Evolutionary conservation across 805 yeast species (phyloP), one percentile per base, ranked within the genome.

Genomic region (Metschnikowia gelsemii): DNA sequence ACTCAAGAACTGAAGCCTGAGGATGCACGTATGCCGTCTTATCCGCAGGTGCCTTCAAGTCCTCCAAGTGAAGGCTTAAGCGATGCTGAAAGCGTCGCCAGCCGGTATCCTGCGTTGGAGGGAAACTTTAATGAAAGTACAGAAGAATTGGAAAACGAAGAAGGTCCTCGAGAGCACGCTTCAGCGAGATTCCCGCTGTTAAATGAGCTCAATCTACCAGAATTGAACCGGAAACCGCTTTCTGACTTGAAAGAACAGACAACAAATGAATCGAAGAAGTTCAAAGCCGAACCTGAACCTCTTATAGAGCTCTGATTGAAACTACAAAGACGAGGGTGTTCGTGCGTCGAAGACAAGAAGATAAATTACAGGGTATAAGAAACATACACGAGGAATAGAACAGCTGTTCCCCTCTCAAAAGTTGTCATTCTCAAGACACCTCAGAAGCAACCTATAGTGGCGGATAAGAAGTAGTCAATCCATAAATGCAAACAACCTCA

Each of bases 241-340:
- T 19, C 47, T 8, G 25, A 12, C 3, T 31, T 43, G 32, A 35
- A 17, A n/a, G 32, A 21, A 27, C 41, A 16, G 31, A 13, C 16
- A 3, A 26, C 48, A 17, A 35, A 30, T n/a, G 46, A 42, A 26
- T 22, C 43, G 13, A 40, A 36, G 37, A 52, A 46, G 43, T 50
- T 9, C 38, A 43, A 38, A 30, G 43, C 58, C 11, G 73, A 66
- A 46, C 72, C 72, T 6, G 71, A 65, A 45, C 69, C 72, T 13
- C 61, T 70, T 40, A 70, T 70, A 41, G 75, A 70, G 46, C 49
- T 70, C 30, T 68, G 32, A 32, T 24, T 16, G 28, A 17, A 22
- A 29, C 8, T 35, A 25, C 16, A 20, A 26, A 8, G 8, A n/a
- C 29, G n/a, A 8, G 29, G 29, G 16, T 13, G 14, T 12, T 27